Percentiles rank a stretch among this genome's conserved stretches.
Conservation (phyloP, 169 alveolate genomes). For the Hammondia hammondi region DNA sequence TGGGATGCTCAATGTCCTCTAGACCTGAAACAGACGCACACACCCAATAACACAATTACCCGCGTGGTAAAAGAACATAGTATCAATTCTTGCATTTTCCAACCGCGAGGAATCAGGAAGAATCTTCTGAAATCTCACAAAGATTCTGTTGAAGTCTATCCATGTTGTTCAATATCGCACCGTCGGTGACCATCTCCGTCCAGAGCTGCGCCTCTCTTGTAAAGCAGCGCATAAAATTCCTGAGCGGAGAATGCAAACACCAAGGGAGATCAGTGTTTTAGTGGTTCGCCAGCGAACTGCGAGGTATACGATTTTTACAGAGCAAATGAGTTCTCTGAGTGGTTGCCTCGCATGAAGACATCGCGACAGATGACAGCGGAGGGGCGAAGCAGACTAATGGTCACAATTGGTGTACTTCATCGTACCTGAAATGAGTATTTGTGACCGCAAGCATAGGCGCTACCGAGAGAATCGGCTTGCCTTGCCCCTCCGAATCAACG, state of each 20-base stretch:
- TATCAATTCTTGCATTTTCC: no score
- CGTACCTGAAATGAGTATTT: slow-evolving; percentile 64
- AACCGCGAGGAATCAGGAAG: no score
- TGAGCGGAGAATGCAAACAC: neutral
- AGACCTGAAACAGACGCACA: slow-evolving; percentile 68
- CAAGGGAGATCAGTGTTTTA: neutral
- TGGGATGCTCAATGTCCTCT: slow-evolving; percentile 82
- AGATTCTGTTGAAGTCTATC: slow-evolving; percentile 41
- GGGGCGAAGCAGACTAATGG: no score
- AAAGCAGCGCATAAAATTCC: slow-evolving; percentile 62
- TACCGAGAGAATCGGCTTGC: slow-evolving; percentile 50
- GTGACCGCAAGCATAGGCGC: slow-evolving; percentile 73
- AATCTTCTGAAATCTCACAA: slow-evolving; percentile 9
- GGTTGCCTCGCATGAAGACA: no score
- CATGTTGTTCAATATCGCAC: slow-evolving; percentile 57
- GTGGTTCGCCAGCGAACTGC: no score
- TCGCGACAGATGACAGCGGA: no score
- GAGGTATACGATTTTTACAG: no score
- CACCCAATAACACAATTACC: no score
- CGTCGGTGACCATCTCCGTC: slow-evolving; percentile 69
- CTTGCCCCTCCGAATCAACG: neutral
- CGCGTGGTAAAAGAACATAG: no score
- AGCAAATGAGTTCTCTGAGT: no score
- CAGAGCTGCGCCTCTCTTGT: slow-evolving; percentile 60
- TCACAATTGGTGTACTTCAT: neutral